Base-by-base conservation (phyloP, 1,139 yeast genomes). In the Geotrichum macrosporum region DNA sequence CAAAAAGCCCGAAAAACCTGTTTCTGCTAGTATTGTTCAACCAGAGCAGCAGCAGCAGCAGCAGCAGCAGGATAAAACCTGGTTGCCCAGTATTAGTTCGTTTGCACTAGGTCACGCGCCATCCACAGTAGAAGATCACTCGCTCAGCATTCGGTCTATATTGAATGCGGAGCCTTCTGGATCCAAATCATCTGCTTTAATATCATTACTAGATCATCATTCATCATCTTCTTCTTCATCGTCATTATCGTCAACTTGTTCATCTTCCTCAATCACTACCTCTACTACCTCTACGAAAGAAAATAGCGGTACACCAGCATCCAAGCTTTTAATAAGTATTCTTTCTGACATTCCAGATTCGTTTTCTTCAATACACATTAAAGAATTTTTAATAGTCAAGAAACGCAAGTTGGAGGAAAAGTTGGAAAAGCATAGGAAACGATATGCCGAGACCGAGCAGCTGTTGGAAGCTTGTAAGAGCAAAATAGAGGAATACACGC, bases 261-360 rank as follows among this genome's bases (percentile, higher is more conserved):
- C 26, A 12, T 20, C 38, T 5, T 12, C 27, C 13, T 12, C 38
- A 5, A 33, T 10, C n/a, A 8, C 38, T 18, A 35, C 38, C 5
- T 2, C 29, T 18, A 8, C 38, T 8, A 16, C 38, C 18, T 5
- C 27, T 13, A 9, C 35, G 15, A 4, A 13, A 16, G n/a, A 15
- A 16, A 16, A n/a, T n/a, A n/a, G n/a, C n/a, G n/a, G n/a, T n/a
- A n/a, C n/a, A 9, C 44, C 57, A 9, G 46, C 49, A 24, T 41
- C 46, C 19, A 56, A 9, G 35, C 19, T 32, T 9, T n/a, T n/a
- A n/a, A 57, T 43, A 47, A 46, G 38, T 19, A 39, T 51, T 19
- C 46, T 55, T 26, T 49, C 60, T 1, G 52, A 44, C 29, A 40
- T 47, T 18, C 46, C 52, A 13, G 31, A 44, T 13, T 42, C 53